Conservation (phyloP, 140 eudicot species). For the Flaveria floridana region DNA sequence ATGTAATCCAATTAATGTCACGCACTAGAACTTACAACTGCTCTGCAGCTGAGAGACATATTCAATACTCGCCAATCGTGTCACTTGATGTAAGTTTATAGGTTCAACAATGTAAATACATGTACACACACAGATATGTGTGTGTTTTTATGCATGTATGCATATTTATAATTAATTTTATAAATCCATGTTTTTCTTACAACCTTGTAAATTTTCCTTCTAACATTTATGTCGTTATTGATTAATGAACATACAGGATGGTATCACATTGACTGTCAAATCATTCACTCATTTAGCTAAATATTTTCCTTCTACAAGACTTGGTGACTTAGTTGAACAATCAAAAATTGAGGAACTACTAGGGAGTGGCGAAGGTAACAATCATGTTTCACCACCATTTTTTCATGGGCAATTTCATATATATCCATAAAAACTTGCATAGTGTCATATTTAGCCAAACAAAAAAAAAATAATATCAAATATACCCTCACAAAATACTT, state of each 20-base stretch:
- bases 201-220: not conserved
- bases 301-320: conserved; percentile 36
- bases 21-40: conserved; percentile 71
- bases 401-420: not conserved
- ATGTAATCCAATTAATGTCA: conserved; percentile 48
- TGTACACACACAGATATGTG: not conserved
- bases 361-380: conserved; percentile 74
- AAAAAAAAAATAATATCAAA: not conserved
- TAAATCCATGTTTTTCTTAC: not conserved
- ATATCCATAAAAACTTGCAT: not conserved
- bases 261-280: conserved; percentile 50
- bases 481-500: not conserved
- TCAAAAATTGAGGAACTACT: conserved; percentile 67
- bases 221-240: conserved; percentile 6
- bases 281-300: conserved; percentile 58
- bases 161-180: not conserved
- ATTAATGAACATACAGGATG: conserved; percentile 57
- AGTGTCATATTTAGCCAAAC: not conserved
- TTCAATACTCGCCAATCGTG: conserved; percentile 76
- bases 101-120: conserved; percentile 2
- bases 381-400: conserved; percentile 6
- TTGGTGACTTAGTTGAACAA: conserved; percentile 39
- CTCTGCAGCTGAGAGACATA: conserved; percentile 67
- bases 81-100: conserved; percentile 59
- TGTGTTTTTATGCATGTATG: not conserved